Conservation (phyloP, 1,139 yeast species). For the Nadsonia commutata region DNA sequence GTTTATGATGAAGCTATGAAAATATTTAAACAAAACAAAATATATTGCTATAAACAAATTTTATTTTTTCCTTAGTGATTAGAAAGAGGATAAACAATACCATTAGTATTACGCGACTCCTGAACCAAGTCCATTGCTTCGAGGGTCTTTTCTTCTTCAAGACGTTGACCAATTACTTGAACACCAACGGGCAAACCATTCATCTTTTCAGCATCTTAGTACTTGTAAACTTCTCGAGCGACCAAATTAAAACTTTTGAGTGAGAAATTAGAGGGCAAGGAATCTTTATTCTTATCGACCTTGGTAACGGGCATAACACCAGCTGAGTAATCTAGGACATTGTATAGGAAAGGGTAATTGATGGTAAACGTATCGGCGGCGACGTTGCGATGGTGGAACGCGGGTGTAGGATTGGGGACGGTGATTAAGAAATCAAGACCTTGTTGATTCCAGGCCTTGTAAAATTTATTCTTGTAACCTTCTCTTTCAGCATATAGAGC, state of each 20-base stretch:
- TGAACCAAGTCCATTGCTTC: conserved; percentile 27
- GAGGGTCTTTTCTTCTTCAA: conserved; percentile 48
- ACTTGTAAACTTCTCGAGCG: conserved; percentile 27
- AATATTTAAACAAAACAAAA: too few species aligned
- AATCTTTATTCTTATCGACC: conserved; percentile 35
- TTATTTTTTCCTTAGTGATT: too few species aligned
- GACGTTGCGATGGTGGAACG: conserved; percentile 23
- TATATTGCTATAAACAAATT: too few species aligned
- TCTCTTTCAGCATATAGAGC: conserved; percentile 26
- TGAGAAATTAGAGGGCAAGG: conserved; percentile 19
- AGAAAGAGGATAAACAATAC: conserved; percentile 13
- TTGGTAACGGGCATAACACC: conserved; percentile 46
- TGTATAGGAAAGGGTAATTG: conserved; percentile 43
- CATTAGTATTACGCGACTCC: conserved; percentile 20
- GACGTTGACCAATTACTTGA: conserved; percentile 44
- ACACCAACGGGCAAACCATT: conserved; percentile 55
- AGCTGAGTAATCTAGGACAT: conserved; percentile 42
- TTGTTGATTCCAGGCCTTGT: conserved; percentile 23
- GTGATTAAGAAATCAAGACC: conserved; percentile 26
- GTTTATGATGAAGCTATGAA: too few species aligned
- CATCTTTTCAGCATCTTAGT: conserved; percentile 41
- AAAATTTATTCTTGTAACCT: conserved; percentile 24
- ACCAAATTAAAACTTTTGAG: conserved; percentile 23
- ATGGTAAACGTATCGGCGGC: conserved; percentile 29
- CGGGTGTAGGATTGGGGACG: conserved; percentile 28